A percentile compares a stretch with the other conserved stretches of the same genome.
phyloP scores from a whole-genome alignment of 2,329 filamentous ascomycete genomes.

The Aureobasidium sp. region DNA sequence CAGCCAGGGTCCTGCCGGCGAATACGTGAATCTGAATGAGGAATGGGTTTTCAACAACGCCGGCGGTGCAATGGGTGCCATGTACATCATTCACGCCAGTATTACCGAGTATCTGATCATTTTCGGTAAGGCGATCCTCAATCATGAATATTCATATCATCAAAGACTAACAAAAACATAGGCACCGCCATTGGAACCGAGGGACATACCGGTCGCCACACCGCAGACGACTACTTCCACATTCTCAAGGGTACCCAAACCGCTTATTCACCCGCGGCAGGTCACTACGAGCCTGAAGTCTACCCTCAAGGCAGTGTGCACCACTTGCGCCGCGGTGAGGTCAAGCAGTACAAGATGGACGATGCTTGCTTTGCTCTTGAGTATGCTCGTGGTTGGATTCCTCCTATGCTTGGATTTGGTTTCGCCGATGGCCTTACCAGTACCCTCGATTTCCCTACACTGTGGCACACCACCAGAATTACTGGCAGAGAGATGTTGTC shows the following conservation, averaged over 20 bases:
- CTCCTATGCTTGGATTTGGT: conserved; percentile 85
- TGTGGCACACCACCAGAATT: conserved; percentile 70
- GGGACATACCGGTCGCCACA: conserved; percentile 82
- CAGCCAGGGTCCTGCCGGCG: conserved; percentile 36
- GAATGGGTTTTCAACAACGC: conserved; percentile 93
- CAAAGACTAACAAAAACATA: background rate
- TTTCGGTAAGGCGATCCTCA: conserved; percentile 45
- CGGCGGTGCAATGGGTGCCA: conserved; percentile 83
- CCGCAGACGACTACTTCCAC: conserved; percentile 90
- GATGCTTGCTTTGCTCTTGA: conserved; percentile 72
- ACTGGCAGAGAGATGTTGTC: conserved; percentile 70
- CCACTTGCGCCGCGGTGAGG: conserved; percentile 62
- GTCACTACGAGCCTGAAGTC: conserved; percentile 59
- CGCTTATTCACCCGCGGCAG: conserved; percentile 57
- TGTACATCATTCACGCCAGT: conserved; percentile 87
- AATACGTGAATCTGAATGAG: conserved; percentile 60
- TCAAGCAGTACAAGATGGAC: conserved; percentile 80
- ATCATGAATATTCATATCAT: background rate
- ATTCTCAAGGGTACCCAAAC: conserved; percentile 73
- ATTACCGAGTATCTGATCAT: conserved; percentile 82
- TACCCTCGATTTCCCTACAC: conserved; percentile 76
- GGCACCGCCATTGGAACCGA: conserved; percentile 74
- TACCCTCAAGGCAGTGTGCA: conserved; percentile 65
- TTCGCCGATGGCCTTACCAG: conserved; percentile 74
- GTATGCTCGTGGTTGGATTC: conserved; percentile 84